phyloP scores from a whole-genome alignment of 768 basidiomycete species.

The Leccinum truebloodii region DNA sequence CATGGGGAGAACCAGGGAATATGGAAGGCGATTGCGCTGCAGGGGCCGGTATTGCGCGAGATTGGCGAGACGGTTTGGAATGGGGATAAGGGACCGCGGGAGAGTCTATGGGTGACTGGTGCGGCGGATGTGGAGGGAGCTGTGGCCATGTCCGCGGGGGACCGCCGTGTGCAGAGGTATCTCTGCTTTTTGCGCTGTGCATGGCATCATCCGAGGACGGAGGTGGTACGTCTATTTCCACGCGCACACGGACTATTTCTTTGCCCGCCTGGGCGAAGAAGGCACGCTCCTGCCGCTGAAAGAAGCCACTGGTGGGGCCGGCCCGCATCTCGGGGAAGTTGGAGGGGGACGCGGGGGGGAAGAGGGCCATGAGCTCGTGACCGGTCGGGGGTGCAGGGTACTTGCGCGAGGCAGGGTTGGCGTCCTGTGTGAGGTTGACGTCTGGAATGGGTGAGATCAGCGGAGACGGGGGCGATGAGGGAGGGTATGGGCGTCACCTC shows the following conservation, averaged over 20 bases:
- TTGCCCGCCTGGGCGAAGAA: conserved; percentile 80
- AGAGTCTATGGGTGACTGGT: conserved; percentile 30
- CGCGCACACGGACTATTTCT: conserved; percentile 73
- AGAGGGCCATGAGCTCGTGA: conserved; percentile 84
- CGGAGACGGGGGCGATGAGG: conserved; percentile 1
- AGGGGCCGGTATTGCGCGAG: conserved; percentile 23
- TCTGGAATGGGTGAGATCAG: conserved; percentile 42
- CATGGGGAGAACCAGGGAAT: conserved; percentile 33
- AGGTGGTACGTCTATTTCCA: conserved; percentile 61
- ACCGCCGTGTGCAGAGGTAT: conserved; percentile 23
- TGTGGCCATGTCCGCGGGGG: conserved; percentile 33
- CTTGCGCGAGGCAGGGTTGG: conserved; percentile 51
- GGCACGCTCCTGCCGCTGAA: conserved; percentile 73
- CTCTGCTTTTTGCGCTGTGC: conserved; percentile 31
- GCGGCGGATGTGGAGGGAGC: conserved; percentile 32
- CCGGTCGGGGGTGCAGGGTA: conserved; percentile 79
- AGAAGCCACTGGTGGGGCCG: conserved; percentile 71
- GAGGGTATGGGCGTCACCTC: conserved; percentile 41
- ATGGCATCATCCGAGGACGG: conserved; percentile 15
- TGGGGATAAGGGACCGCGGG: conserved; percentile 38
- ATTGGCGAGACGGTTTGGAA: conserved; percentile 35
- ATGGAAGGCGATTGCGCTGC: conserved; percentile 28
- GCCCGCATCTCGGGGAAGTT: conserved; percentile 54
- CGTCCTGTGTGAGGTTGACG: conserved; percentile 59
- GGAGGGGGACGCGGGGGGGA: conserved; percentile 68